Evolutionary conservation across 352 stramenopile genomes (phyloP).

Genomic region (Globisporangium iwayamae): DNA sequence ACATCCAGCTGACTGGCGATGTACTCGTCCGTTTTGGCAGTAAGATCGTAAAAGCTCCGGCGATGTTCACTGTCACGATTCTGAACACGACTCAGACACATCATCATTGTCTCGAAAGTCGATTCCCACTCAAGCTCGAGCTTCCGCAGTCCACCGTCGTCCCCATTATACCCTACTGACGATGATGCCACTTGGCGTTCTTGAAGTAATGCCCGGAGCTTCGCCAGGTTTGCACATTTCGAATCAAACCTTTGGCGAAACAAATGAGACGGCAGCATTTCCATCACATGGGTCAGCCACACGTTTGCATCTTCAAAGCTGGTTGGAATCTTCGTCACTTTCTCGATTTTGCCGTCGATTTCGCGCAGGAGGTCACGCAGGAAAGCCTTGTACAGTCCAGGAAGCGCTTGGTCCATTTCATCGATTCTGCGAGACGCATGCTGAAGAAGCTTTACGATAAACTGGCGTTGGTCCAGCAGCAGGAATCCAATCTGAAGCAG

Average conservation of each 20-base stretch:
- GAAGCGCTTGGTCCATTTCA: slow-evolving; percentile 41
- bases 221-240: slow-evolving; percentile 49
- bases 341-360: slow-evolving; percentile 50
- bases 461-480: slow-evolving; percentile 45
- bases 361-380: slow-evolving; percentile 42
- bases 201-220: slow-evolving; percentile 39
- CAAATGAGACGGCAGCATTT: slow-evolving; percentile 49
- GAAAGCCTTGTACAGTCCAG: slow-evolving; percentile 49
- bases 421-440: slow-evolving; percentile 31
- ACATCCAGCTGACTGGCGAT: slow-evolving; percentile 32
- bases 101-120: slow-evolving; percentile 50
- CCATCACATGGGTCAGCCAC: slow-evolving; percentile 48
- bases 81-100: slow-evolving; percentile 57
- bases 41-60: slow-evolving; percentile 49
- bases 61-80: slow-evolving; percentile 60
- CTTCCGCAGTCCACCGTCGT: slow-evolving; percentile 30
- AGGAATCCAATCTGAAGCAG: slow-evolving; percentile 49
- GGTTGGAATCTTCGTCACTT: slow-evolving; percentile 56
- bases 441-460: slow-evolving; percentile 31
- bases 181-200: slow-evolving; percentile 13
- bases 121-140: slow-evolving; percentile 64
- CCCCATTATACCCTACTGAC: slow-evolving; percentile 2
- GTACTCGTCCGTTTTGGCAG: slow-evolving; percentile 41
- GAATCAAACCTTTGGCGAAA: slow-evolving; percentile 48
- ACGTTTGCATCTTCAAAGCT: slow-evolving; percentile 39